Evolutionary conservation across 441 rosid genomes (phyloP).

Genomic region (Erodium moschatum): DNA sequence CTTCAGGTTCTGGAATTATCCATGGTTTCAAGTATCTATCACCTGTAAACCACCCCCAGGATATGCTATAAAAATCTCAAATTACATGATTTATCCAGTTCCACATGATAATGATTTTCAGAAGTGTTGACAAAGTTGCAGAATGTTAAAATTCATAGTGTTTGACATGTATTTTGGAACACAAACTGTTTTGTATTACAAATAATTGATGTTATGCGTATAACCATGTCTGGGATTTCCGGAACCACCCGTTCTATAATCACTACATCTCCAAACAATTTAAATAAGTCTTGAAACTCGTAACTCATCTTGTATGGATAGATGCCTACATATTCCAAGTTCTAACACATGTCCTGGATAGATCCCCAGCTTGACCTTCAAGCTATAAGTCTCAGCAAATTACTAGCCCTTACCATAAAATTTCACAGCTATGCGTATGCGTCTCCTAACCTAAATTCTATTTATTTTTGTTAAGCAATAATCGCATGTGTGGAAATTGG

Average conservation of each 20-base stretch:
- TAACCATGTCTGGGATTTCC: not conserved
- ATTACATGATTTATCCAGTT: too few species aligned
- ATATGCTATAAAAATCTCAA: too few species aligned
- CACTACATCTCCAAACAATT: not conserved
- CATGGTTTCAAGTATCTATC: slow-evolving; percentile 83
- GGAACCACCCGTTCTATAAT: not conserved
- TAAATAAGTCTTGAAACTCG: not conserved
- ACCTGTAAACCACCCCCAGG: slow-evolving; percentile 34
- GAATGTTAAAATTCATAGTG: not conserved
- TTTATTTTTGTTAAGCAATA: not conserved
- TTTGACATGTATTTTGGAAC: not conserved
- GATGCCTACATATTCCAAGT: not conserved
- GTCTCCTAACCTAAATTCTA: not conserved
- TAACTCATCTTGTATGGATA: not conserved
- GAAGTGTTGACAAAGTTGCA: too few species aligned
- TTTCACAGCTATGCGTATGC: not conserved
- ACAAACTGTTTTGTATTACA: not conserved
- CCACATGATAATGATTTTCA: too few species aligned
- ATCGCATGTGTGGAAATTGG: not conserved
- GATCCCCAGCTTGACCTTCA: not conserved
- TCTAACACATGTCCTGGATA: not conserved
- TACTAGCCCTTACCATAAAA: not conserved
- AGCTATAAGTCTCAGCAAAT: not conserved
- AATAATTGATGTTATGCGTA: not conserved
- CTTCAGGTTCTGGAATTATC: slow-evolving; percentile 85